phyloP scores from a whole-genome alignment of 129 eudicot species.

The Helianthus tuberosus region DNA sequence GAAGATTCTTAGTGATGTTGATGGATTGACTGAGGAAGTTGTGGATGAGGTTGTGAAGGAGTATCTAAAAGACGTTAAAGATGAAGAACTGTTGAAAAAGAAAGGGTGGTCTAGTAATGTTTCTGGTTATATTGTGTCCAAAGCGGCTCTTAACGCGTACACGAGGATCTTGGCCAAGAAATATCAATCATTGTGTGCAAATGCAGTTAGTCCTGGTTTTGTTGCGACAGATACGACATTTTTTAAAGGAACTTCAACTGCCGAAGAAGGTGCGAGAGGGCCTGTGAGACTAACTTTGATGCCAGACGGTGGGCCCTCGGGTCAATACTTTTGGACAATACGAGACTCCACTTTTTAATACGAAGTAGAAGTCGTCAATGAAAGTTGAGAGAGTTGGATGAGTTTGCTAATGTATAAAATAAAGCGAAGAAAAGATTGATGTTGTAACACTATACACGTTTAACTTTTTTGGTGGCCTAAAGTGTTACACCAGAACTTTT shows the following conservation, averaged over 20 bases:
- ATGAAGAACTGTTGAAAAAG: slow-evolving; percentile 32
- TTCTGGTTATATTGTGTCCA: slow-evolving; percentile 48
- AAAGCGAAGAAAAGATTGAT: not conserved
- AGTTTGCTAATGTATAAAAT: not conserved
- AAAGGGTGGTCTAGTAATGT: slow-evolving; percentile 47
- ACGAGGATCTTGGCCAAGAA: slow-evolving; percentile 51
- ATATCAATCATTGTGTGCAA: slow-evolving; percentile 34
- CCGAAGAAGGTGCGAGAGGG: slow-evolving; percentile 63
- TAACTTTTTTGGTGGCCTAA: too few relatives aligned
- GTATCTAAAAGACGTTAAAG: slow-evolving; percentile 37
- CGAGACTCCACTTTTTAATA: slow-evolving; percentile 36
- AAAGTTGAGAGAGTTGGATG: not conserved
- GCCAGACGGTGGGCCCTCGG: slow-evolving; percentile 43
- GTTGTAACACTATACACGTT: not conserved
- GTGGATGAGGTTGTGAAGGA: slow-evolving; percentile 45
- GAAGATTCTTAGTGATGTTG: slow-evolving; percentile 32
- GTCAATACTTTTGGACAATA: slow-evolving; percentile 34
- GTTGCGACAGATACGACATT: slow-evolving; percentile 54
- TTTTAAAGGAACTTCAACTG: slow-evolving; percentile 42
- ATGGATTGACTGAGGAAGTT: slow-evolving; percentile 44
- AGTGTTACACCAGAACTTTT: too few relatives aligned
- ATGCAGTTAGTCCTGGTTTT: slow-evolving; percentile 59
- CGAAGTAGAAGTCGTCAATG: not conserved
- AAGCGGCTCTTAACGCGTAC: slow-evolving; percentile 58
- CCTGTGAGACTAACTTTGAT: slow-evolving; percentile 45